These are phyloP conservation scores for Phanerochaete sordida DNA, from an alignment of 768 basidiomycete species.

Conservation along the genomic window DNA sequence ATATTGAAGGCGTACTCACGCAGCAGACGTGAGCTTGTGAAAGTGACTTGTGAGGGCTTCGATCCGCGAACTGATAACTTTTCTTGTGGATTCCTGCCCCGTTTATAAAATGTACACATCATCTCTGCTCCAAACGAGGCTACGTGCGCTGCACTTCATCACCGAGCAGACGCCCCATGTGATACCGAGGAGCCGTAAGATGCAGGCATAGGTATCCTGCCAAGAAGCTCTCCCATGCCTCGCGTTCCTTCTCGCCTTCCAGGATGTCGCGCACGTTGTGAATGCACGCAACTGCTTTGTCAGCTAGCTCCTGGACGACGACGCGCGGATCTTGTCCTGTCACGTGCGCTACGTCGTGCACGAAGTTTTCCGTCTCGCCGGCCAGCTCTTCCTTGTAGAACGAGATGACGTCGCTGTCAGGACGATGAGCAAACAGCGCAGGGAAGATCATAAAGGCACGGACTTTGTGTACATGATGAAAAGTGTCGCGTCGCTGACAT, in stretches of 20 bases:
- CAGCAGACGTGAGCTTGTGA: too few relatives aligned
- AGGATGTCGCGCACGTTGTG: slow-evolving; percentile 12
- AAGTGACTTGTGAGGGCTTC: too few relatives aligned
- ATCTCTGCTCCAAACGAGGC: too few relatives aligned
- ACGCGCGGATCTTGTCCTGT: neutral
- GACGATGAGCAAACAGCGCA: neutral
- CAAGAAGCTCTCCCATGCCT: slow-evolving; percentile 18
- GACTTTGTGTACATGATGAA: slow-evolving; percentile 32
- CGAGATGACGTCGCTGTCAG: slow-evolving; percentile 11
- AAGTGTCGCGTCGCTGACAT: neutral
- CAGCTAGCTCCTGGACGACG: neutral
- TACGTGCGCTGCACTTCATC: too few relatives aligned
- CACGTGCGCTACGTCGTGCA: slow-evolving; percentile 6
- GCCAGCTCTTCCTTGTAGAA: slow-evolving; percentile 14
- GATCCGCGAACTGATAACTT: too few relatives aligned
- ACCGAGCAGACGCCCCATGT: neutral
- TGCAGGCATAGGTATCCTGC: slow-evolving; percentile 16
- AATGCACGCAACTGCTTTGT: slow-evolving; percentile 20
- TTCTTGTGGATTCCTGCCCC: too few relatives aligned
- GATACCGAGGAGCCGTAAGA: neutral
- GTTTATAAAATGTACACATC: too few relatives aligned
- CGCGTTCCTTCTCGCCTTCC: slow-evolving; percentile 7
- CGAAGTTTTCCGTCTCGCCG: slow-evolving; percentile 12
- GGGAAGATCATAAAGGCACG: slow-evolving; percentile 9
- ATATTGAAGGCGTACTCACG: too few relatives aligned